A percentile compares a stretch with the other conserved stretches of the same genome.
Evolutionary conservation across 2,329 filamentous ascomycete genomes (phyloP).

Genomic region (Nothophaeocryptopus gaeumannii): DNA sequence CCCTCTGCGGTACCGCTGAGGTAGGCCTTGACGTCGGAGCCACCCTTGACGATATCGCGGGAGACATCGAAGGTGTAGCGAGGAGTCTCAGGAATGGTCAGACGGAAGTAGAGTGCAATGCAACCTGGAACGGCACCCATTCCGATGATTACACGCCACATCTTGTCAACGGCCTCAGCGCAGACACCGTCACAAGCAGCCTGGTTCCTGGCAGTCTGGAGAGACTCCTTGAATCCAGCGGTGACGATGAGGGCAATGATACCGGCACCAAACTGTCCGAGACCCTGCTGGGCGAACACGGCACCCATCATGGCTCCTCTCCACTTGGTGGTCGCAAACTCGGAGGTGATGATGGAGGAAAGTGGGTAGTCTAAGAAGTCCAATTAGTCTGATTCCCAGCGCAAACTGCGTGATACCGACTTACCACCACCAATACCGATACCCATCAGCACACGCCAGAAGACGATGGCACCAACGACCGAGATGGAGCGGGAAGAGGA

Average conservation of each 20-base stretch:
- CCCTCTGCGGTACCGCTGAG: constrained; percentile 63
- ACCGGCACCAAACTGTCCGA: constrained; percentile 74
- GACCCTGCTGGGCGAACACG: constrained; percentile 83
- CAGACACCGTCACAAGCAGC: constrained; percentile 62
- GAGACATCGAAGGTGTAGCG: constrained; percentile 83
- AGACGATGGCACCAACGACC: constrained; percentile 65
- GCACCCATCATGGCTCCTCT: constrained; percentile 83
- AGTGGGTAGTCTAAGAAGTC: constrained; percentile 66
- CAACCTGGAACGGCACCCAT: constrained; percentile 77
- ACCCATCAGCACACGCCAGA: constrained; percentile 79
- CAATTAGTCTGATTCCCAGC: not conserved
- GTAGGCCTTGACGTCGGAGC: constrained; percentile 72
- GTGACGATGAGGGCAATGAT: constrained; percentile 68
- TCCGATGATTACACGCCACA: constrained; percentile 80
- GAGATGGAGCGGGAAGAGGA: constrained; percentile 62
- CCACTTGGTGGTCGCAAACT: constrained; percentile 84
- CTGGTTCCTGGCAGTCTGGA: constrained; percentile 39
- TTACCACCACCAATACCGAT: constrained; percentile 67
- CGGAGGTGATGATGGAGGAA: constrained; percentile 78
- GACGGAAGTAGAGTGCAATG: constrained; percentile 79
- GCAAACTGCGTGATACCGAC: constrained; percentile 1
- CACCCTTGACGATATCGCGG: constrained; percentile 70
- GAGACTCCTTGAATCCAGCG: constrained; percentile 38
- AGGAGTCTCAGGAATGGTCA: constrained; percentile 84
- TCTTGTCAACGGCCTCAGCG: constrained; percentile 73